Evolutionary conservation across 2,329 filamentous ascomycete species (phyloP).

Genomic region (Lasiodiplodia sp.): DNA sequence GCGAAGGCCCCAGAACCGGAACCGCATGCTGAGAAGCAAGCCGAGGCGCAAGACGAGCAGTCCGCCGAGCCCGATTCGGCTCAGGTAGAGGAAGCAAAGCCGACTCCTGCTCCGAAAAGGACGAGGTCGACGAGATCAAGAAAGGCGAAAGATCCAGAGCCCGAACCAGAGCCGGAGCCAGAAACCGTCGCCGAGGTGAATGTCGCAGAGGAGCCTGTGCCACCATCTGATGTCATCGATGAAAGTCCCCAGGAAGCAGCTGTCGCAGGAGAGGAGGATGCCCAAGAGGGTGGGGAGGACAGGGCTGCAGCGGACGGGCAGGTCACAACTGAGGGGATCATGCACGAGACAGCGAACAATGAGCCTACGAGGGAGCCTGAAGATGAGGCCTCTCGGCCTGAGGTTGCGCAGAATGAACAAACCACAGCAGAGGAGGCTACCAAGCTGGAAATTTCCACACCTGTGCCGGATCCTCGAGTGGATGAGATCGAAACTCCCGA

Average conservation of each 20-base stretch:
- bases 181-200: conserved; percentile 34
- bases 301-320: conserved; percentile 25
- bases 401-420: background rate
- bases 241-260: conserved; percentile 31
- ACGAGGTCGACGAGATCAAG: conserved; percentile 10
- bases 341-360: background rate
- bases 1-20: conserved; percentile 6
- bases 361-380: background rate
- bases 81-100: background rate
- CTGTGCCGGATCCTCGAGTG: background rate
- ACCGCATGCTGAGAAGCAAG: conserved; percentile 10
- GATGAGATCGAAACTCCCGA: background rate
- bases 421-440: background rate
- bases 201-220: conserved; percentile 29
- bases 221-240: conserved; percentile 38
- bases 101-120: conserved; percentile 1
- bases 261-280: background rate
- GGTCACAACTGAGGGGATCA: background rate
- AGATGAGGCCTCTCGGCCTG: background rate
- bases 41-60: background rate
- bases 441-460: background rate
- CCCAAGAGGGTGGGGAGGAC: conserved; percentile 20
- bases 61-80: background rate
- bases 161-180: conserved; percentile 28
- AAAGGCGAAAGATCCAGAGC: conserved; percentile 8